phyloP scores from a whole-genome alignment of 2,329 filamentous ascomycete species.

The Nectriaceae sp. region DNA sequence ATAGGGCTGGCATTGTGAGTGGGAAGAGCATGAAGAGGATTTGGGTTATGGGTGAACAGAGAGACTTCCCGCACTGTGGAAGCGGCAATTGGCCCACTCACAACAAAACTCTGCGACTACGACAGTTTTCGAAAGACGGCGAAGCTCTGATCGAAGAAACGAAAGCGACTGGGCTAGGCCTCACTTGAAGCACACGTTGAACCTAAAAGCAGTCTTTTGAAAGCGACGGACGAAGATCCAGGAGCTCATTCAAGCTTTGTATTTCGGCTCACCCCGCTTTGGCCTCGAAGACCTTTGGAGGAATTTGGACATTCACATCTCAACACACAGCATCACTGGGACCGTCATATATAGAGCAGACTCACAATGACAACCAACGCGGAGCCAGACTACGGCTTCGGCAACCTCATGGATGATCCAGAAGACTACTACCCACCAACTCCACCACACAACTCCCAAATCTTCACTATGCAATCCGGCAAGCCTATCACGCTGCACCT shows the following conservation, averaged over 20 bases:
- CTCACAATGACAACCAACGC: constrained; percentile 36
- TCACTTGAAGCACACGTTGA: not conserved
- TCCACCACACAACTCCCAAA: constrained; percentile 71
- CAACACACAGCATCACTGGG: not conserved
- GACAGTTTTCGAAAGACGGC: constrained; percentile 10
- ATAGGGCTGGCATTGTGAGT: no score
- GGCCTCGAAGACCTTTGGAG: no score
- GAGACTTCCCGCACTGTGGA: constrained; percentile 27
- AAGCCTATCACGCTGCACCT: constrained; percentile 70
- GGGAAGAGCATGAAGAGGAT: no score
- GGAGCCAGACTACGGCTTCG: constrained; percentile 35
- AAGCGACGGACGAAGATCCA: no score
- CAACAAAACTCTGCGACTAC: constrained; percentile 31
- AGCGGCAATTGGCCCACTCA: constrained; percentile 28
- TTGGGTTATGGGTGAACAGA: no score
- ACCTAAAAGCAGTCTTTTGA: not conserved
- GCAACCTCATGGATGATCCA: constrained; percentile 76
- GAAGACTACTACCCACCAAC: constrained; percentile 78
- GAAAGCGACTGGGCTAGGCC: not conserved
- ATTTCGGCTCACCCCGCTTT: no score
- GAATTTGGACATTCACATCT: no score
- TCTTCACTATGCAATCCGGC: constrained; percentile 70
- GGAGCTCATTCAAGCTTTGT: no score
- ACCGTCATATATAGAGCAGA: no score
- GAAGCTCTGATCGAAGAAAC: not conserved